These are phyloP conservation scores for Chlamydomonas urium DNA, from an alignment of 139 green algal genomes.

Conservation along the genomic window DNA sequence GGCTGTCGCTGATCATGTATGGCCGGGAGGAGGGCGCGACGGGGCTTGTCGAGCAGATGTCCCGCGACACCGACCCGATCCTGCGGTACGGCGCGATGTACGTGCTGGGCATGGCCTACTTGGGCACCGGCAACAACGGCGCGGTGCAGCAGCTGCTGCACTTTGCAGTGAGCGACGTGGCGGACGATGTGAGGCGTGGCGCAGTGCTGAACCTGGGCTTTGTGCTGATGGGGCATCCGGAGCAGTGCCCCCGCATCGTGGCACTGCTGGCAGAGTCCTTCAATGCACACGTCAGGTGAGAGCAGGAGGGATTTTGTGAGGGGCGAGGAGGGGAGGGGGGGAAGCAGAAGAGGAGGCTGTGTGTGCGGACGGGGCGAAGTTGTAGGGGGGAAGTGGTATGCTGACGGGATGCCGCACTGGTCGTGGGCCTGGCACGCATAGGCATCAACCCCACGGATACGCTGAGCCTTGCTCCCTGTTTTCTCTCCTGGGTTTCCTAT, in stretches of 20 bases:
- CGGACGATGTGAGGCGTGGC: slow-evolving; percentile 91
- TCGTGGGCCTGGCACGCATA: too few relatives aligned
- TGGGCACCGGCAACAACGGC: slow-evolving; percentile 90
- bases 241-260: slow-evolving; percentile 92
- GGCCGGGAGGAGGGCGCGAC: slow-evolving; percentile 92
- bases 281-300: slow-evolving; percentile 88
- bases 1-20: slow-evolving; percentile 84
- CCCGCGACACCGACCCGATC: slow-evolving; percentile 63
- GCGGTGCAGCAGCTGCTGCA: slow-evolving; percentile 95
- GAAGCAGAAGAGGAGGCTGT: too few relatives aligned
- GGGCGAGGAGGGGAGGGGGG: too few relatives aligned
- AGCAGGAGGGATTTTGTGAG: neutral
- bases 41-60: slow-evolving; percentile 45
- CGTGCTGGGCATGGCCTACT: slow-evolving; percentile 89
- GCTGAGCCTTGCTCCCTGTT: too few relatives aligned
- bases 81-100: slow-evolving; percentile 92
- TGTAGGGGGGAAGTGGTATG: too few relatives aligned
- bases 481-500: too few relatives aligned
- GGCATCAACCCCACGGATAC: too few relatives aligned
- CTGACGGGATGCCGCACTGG: too few relatives aligned
- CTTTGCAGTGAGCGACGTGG: slow-evolving; percentile 87
- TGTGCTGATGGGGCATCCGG: slow-evolving; percentile 78
- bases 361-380: too few relatives aligned
- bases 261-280: slow-evolving; percentile 91
- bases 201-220: slow-evolving; percentile 92